These are phyloP conservation scores for Curvularia sp. DNA, from an alignment of 2,329 filamentous ascomycete species.

Conservation along the genomic window DNA sequence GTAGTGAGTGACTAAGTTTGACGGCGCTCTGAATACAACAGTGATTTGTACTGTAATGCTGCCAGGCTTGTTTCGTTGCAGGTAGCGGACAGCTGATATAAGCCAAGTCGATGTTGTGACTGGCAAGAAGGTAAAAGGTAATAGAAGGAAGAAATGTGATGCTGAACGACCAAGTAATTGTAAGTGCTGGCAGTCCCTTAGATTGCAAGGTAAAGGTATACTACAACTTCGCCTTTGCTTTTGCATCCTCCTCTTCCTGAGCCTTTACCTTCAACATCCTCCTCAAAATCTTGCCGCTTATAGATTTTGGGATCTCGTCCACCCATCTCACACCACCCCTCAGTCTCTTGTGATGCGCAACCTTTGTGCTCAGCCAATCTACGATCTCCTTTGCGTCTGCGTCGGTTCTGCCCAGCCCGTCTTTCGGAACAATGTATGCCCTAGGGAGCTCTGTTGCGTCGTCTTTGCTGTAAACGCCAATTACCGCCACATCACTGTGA, in stretches of 20 bases:
- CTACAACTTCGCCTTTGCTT: conserved; percentile 55
- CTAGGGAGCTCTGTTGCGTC: conserved; percentile 55
- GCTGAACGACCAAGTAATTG: not conserved
- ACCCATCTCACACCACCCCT: conserved; percentile 56
- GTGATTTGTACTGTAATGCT: not conserved
- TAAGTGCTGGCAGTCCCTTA: not conserved
- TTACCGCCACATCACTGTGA: conserved; percentile 38
- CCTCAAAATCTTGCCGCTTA: conserved; percentile 58
- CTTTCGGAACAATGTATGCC: conserved; percentile 48
- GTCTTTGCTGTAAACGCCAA: conserved; percentile 56
- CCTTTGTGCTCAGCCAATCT: conserved; percentile 53
- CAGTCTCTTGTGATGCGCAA: conserved; percentile 58
- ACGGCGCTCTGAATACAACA: not conserved
- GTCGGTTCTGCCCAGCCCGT: conserved; percentile 41
- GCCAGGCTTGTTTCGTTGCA: not conserved
- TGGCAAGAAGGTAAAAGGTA: not conserved
- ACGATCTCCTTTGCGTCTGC: conserved; percentile 51
- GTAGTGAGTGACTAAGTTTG: not conserved
- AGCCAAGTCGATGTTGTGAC: not conserved
- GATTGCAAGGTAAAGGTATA: not conserved
- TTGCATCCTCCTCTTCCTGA: conserved; percentile 50
- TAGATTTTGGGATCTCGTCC: conserved; percentile 58
- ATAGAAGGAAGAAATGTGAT: not conserved
- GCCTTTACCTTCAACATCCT: conserved; percentile 55
- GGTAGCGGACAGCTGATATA: not conserved